phyloP scores from a whole-genome alignment of 129 eudicot genomes.

The Pseudognaphalium luteoalbum region DNA sequence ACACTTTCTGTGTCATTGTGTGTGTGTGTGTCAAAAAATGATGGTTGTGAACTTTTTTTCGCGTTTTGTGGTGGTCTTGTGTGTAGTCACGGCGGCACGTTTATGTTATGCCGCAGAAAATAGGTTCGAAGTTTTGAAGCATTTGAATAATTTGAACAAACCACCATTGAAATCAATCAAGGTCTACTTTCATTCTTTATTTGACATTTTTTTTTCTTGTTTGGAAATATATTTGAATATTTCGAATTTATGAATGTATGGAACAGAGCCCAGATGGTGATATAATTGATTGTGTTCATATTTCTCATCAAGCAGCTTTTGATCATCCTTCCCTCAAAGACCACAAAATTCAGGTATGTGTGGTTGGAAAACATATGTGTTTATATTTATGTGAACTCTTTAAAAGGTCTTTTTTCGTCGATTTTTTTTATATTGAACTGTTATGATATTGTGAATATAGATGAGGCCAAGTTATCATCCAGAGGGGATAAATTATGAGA shows the following conservation, averaged over 20 bases:
- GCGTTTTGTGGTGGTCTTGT: slow-evolving; percentile 15
- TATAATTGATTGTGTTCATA: slow-evolving; percentile 71
- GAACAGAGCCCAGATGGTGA: slow-evolving; percentile 80
- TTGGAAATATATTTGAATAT: background rate
- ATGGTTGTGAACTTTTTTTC: slow-evolving; percentile 12
- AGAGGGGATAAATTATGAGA: slow-evolving; percentile 59
- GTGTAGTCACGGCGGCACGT: slow-evolving; percentile 18
- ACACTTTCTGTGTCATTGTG: slow-evolving; percentile 10
- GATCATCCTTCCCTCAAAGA: slow-evolving; percentile 81
- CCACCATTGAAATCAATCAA: slow-evolving; percentile 69
- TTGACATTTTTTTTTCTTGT: background rate
- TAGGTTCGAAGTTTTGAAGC: slow-evolving; percentile 40
- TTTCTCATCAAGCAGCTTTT: slow-evolving; percentile 78
- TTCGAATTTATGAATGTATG: slow-evolving; percentile 9
- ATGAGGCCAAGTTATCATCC: slow-evolving; percentile 80
- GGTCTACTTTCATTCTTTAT: slow-evolving; percentile 29
- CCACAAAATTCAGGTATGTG: slow-evolving; percentile 65
- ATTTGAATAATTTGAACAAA: slow-evolving; percentile 69
- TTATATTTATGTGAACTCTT: background rate
- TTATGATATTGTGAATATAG: slow-evolving; percentile 29
- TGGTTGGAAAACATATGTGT: background rate
- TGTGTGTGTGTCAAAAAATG: slow-evolving; percentile 6
- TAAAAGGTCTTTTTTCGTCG: background rate
- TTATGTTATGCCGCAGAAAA: slow-evolving; percentile 22
- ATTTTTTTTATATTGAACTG: background rate